A percentile compares a stretch with the other conserved stretches of the same genome.
These are phyloP conservation scores for Cinnamomum chago DNA, from an alignment of 164 flowering plant species.

Conservation along the genomic window DNA sequence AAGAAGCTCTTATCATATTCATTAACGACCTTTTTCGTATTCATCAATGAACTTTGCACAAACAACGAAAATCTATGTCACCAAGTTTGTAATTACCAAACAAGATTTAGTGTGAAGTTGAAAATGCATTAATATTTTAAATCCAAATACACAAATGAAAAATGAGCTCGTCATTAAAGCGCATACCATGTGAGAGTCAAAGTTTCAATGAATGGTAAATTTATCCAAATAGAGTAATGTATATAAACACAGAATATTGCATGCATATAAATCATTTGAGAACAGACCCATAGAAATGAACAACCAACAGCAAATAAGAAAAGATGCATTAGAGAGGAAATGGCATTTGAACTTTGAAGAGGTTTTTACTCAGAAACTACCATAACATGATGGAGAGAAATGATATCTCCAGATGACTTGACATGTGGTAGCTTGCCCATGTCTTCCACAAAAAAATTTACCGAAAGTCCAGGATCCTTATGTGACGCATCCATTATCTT, in stretches of 20 bases:
- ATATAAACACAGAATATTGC: not conserved
- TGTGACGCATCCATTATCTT: conserved; percentile 52
- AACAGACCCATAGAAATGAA: not conserved
- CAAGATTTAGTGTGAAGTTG: not conserved
- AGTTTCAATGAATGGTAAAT: not conserved
- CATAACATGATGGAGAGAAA: conserved; percentile 44
- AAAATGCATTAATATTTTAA: not conserved
- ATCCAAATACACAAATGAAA: not conserved
- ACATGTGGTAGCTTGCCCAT: conserved; percentile 50
- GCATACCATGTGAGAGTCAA: not conserved
- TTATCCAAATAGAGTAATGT: not conserved
- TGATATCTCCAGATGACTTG: conserved; percentile 49
- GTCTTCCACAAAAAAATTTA: conserved; percentile 46
- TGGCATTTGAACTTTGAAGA: not conserved
- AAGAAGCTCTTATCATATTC: no score
- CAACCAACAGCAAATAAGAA: not conserved
- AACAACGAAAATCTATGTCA: not conserved
- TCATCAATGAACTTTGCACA: not conserved
- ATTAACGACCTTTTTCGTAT: not conserved
- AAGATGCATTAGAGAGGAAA: not conserved
- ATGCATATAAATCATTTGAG: not conserved
- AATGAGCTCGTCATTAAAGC: not conserved
- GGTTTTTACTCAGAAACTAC: conserved; percentile 23
- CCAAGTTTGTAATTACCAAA: not conserved
- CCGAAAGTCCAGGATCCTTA: conserved; percentile 36